Evolutionary conservation across 2,329 filamentous ascomycete species (phyloP).

Genomic region (Scedosporium dehoogii): DNA sequence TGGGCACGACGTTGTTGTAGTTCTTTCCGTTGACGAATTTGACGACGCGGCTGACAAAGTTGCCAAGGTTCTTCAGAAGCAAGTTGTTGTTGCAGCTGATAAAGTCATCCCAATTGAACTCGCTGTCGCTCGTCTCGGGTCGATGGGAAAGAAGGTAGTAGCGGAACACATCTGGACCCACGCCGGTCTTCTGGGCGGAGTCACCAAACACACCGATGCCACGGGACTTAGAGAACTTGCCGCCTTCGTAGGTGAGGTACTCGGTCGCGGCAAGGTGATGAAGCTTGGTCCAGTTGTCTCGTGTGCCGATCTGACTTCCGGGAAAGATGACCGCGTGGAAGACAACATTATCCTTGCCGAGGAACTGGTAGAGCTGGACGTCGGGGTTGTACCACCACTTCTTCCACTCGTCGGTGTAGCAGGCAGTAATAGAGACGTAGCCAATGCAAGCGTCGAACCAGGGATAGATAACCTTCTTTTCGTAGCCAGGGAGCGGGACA

Average conservation of each 20-base stretch:
- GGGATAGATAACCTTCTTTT: conserved; percentile 73
- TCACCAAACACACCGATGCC: conserved; percentile 87
- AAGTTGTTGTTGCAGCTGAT: conserved; percentile 82
- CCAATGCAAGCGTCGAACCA: conserved; percentile 92
- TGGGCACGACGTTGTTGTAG: conserved; percentile 53
- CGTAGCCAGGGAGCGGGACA: conserved; percentile 45
- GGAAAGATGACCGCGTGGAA: conserved; percentile 76
- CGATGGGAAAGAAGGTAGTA: conserved; percentile 82
- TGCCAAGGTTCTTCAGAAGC: conserved; percentile 66
- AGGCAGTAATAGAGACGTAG: conserved; percentile 90
- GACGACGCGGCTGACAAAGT: conserved; percentile 64
- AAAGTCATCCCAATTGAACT: conserved; percentile 84
- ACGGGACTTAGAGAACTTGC: conserved; percentile 88
- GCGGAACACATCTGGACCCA: conserved; percentile 81
- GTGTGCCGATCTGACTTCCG: conserved; percentile 72
- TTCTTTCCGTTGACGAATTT: conserved; percentile 73
- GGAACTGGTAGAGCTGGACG: conserved; percentile 86
- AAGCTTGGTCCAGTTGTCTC: conserved; percentile 80
- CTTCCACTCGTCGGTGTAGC: conserved; percentile 82
- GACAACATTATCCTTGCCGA: conserved; percentile 66
- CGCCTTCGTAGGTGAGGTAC: conserved; percentile 74
- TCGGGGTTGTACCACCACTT: conserved; percentile 91
- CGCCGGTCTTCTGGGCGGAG: conserved; percentile 76
- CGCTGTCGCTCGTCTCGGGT: conserved; percentile 76
- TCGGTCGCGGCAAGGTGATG: conserved; percentile 85